phyloP scores from a whole-genome alignment of 108 stramenopile species.

The Halocafeteria seosinensis region DNA sequence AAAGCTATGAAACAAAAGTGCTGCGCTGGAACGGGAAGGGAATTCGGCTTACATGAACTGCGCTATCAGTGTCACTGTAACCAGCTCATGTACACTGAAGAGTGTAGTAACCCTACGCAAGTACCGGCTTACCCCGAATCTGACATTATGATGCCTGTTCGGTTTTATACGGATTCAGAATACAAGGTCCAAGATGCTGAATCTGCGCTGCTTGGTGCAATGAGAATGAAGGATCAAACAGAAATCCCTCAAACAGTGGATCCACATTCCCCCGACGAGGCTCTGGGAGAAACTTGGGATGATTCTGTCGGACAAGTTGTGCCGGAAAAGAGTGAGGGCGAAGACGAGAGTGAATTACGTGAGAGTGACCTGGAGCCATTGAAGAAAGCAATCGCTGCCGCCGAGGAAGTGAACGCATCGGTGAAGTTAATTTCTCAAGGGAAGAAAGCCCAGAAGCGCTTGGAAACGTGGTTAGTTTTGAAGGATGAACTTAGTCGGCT shows the following conservation, averaged over 20 bases:
- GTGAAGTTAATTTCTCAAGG: neutral
- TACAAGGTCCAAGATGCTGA: neutral
- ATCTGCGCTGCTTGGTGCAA: neutral
- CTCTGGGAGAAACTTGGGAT: no score
- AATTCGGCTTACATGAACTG: neutral
- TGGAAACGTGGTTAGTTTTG: neutral
- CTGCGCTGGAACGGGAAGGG: neutral
- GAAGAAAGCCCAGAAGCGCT: neutral
- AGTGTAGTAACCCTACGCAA: neutral
- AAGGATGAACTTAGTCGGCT: neutral
- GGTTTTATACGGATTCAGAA: neutral
- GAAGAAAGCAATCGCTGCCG: neutral
- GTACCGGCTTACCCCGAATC: neutral
- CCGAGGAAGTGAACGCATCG: neutral
- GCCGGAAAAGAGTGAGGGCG: no score
- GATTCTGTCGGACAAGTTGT: no score
- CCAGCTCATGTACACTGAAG: neutral
- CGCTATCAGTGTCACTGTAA: neutral
- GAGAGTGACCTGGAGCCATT: no score
- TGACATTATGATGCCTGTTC: neutral
- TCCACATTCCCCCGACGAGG: no score
- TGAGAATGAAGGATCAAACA: no score
- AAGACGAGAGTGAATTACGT: no score
- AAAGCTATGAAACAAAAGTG: neutral
- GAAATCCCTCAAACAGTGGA: no score